Conservation (phyloP, 305 asterid species). For the Euphrasia arctica region DNA sequence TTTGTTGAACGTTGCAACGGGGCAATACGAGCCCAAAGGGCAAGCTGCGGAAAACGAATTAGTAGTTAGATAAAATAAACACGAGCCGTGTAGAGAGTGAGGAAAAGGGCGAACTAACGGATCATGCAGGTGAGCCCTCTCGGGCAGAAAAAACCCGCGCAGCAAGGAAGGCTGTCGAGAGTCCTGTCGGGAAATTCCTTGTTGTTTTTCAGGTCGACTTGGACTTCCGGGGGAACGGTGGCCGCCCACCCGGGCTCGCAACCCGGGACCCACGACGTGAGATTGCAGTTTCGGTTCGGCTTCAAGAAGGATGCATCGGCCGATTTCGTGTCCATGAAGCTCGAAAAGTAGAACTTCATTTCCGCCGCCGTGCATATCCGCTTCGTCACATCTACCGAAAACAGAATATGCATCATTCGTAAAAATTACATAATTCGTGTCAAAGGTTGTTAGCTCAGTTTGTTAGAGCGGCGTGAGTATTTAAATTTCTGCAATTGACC, state of each 20-base stretch:
- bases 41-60: conserved; percentile 61
- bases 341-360: conserved; percentile 81
- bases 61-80: not conserved
- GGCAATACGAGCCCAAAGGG: conserved; percentile 92
- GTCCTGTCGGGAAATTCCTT: conserved; percentile 61
- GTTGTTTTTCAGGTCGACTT: conserved; percentile 70
- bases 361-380: conserved; percentile 94
- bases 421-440: too few relatives aligned
- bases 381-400: conserved; percentile 68
- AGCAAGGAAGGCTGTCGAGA: conserved; percentile 68
- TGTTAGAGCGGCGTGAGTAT: too few relatives aligned
- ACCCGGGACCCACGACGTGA: conserved; percentile 80
- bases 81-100: not conserved
- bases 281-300: conserved; percentile 86
- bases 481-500: too few relatives aligned
- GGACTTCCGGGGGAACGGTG: conserved; percentile 46
- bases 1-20: conserved; percentile 58
- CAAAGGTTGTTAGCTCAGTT: too few relatives aligned
- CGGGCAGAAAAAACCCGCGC: conserved; percentile 96
- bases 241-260: conserved; percentile 99
- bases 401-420: too few relatives aligned
- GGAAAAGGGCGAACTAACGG: conserved; percentile 50
- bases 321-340: conserved; percentile 61
- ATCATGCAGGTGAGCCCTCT: conserved; percentile 99
- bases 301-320: conserved; percentile 59